phyloP scores from a whole-genome alignment of 2,329 filamentous ascomycete species.

The Aspergillus transmontanensis region DNA sequence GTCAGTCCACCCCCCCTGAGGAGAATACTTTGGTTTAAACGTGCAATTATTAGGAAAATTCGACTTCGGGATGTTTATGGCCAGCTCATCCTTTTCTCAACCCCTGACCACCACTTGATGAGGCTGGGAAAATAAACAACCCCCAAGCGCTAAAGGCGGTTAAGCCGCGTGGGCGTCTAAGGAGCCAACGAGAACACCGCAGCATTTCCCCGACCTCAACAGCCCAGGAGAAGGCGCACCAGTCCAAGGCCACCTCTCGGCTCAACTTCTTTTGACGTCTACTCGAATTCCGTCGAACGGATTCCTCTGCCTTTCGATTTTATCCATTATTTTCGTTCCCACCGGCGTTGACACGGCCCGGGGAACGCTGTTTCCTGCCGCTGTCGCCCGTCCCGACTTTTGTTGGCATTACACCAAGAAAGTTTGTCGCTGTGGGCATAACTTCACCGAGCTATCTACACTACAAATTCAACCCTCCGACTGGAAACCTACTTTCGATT shows the following conservation, averaged over 20 bases:
- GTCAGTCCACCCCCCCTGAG: background rate
- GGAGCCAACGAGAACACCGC: constrained; percentile 23
- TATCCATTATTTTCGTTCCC: constrained; percentile 13
- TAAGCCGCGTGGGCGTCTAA: constrained; percentile 25
- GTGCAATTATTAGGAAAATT: background rate
- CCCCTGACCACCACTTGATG: constrained; percentile 10
- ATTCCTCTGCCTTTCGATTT: constrained; percentile 7
- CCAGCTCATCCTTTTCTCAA: background rate
- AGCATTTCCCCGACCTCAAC: constrained; percentile 20
- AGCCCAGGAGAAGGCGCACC: constrained; percentile 23
- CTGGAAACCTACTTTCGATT: constrained; percentile 1
- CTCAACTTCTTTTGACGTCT: constrained; percentile 1
- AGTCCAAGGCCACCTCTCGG: constrained; percentile 7
- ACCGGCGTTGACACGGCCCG: constrained; percentile 26
- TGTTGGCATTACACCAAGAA: constrained; percentile 26
- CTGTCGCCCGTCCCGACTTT: constrained; percentile 19
- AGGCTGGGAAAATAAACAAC: constrained; percentile 11
- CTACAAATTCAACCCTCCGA: constrained; percentile 7
- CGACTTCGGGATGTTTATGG: background rate
- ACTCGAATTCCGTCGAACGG: constrained; percentile 6
- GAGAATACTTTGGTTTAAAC: background rate
- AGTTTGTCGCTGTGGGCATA: constrained; percentile 21
- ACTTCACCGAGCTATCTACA: constrained; percentile 11
- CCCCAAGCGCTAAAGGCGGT: constrained; percentile 29
- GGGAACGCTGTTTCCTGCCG: constrained; percentile 28